A percentile compares a stretch with the other conserved stretches of the same genome.
These are phyloP conservation scores for Fusarium protoensiforme DNA, from an alignment of 2,329 filamentous ascomycete genomes.

Conservation along the genomic window DNA sequence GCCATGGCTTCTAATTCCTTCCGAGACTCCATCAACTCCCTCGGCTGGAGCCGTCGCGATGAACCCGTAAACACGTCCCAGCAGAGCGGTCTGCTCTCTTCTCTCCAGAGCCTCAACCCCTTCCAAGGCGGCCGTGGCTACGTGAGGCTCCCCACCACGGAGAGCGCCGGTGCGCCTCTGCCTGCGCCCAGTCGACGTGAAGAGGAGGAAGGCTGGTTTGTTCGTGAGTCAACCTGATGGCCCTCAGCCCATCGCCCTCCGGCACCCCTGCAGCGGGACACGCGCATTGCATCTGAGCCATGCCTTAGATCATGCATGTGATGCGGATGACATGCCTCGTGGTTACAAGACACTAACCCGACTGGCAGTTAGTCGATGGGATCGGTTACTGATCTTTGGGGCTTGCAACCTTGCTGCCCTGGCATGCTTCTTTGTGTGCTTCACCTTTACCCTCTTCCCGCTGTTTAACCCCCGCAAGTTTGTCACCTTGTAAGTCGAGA, in stretches of 20 bases:
- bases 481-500: constrained; percentile 87
- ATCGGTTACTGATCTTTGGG: constrained; percentile 90
- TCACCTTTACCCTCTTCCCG: constrained; percentile 87
- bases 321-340: constrained; percentile 56
- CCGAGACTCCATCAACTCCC: constrained; percentile 91
- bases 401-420: constrained; percentile 90
- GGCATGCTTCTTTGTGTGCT: constrained; percentile 93
- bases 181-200: constrained; percentile 87
- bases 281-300: constrained; percentile 56
- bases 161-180: constrained; percentile 83
- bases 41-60: constrained; percentile 94
- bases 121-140: constrained; percentile 84
- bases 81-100: constrained; percentile 80
- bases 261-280: constrained; percentile 58
- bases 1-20: constrained; percentile 89
- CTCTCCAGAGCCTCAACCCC: constrained; percentile 86
- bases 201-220: constrained; percentile 96
- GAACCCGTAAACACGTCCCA: constrained; percentile 77
- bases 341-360: constrained; percentile 50
- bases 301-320: constrained; percentile 54
- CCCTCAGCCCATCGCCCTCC: constrained; percentile 40
- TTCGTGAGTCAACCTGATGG: constrained; percentile 74
- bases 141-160: constrained; percentile 88
- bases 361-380: constrained; percentile 91
- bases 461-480: constrained; percentile 90